Evolutionary conservation across 2,329 filamentous ascomycete species (phyloP).

Genomic region (Boeremia exigua): DNA sequence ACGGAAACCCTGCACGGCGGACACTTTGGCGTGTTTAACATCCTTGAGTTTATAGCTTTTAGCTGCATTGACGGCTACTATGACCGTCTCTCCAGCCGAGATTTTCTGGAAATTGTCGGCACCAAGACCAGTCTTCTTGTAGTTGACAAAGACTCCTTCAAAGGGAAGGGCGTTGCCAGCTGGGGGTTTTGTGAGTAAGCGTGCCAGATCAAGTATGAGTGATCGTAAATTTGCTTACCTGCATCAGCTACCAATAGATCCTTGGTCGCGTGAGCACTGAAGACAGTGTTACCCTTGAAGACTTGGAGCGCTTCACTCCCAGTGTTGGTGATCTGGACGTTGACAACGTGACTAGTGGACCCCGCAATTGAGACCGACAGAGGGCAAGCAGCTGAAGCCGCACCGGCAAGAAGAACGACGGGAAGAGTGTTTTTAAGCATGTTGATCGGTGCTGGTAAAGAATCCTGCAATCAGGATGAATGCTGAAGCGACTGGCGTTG

Average conservation of each 20-base stretch:
- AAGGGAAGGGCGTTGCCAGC: conserved; percentile 20
- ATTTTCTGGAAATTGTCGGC: conserved; percentile 19
- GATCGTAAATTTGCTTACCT: conserved; percentile 6
- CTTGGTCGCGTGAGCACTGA: conserved; percentile 22
- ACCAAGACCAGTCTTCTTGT: conserved; percentile 17
- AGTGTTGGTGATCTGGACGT: conserved; percentile 17
- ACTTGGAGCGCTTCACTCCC: conserved; percentile 17
- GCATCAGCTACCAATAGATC: conserved; percentile 21
- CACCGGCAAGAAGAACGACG: conserved; percentile 16
- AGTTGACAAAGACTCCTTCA: conserved; percentile 21
- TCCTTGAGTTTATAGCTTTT: conserved; percentile 24
- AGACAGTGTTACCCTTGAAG: conserved; percentile 24
- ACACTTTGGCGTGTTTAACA: conserved; percentile 18
- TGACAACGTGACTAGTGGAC: conserved; percentile 10
- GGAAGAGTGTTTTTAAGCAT: conserved; percentile 16
- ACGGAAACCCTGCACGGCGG: conserved; percentile 19
- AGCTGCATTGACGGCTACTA: conserved; percentile 20
- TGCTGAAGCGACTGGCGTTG: background rate
- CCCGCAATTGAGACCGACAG: conserved; percentile 13
- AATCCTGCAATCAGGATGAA: background rate
- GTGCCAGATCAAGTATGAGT: background rate
- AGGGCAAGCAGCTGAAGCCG: conserved; percentile 19
- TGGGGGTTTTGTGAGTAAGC: background rate
- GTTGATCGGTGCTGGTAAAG: background rate
- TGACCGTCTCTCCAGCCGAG: conserved; percentile 19